These are phyloP conservation scores for Mycena vitilis DNA, from an alignment of 768 basidiomycete species.

Conservation along the genomic window DNA sequence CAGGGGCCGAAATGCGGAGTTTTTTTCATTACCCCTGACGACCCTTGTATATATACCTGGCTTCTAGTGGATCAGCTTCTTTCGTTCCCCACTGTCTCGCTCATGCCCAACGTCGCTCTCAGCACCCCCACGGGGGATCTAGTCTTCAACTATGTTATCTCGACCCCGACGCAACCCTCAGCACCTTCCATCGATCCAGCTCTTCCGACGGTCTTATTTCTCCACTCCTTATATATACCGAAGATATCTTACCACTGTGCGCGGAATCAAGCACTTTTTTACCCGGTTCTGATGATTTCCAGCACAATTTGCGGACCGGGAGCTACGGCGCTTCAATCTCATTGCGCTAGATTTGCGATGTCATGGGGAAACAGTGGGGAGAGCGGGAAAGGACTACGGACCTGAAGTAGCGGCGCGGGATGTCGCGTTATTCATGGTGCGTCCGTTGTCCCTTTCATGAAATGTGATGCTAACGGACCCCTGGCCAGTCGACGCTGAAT, in stretches of 20 bases:
- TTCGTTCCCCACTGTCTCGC: too few species aligned
- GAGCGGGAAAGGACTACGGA: background rate
- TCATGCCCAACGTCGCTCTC: slow-evolving; percentile 25
- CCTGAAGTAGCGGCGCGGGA: slow-evolving; percentile 31
- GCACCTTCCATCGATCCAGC: slow-evolving; percentile 22
- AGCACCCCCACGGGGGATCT: slow-evolving; percentile 25
- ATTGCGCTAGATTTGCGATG: slow-evolving; percentile 33
- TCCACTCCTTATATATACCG: slow-evolving; percentile 36
- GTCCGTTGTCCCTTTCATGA: background rate
- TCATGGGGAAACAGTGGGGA: slow-evolving; percentile 33
- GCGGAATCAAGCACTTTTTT: too few species aligned
- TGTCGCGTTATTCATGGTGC: slow-evolving; percentile 34
- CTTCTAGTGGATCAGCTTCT: too few species aligned
- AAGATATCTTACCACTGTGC: slow-evolving; percentile 32
- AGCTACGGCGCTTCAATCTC: slow-evolving; percentile 34
- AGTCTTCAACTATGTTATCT: slow-evolving; percentile 27
- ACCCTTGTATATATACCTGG: too few species aligned
- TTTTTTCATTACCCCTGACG: too few species aligned
- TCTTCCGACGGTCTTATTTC: slow-evolving; percentile 33
- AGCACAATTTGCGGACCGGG: slow-evolving; percentile 29
- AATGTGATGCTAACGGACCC: background rate
- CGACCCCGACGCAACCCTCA: slow-evolving; percentile 27
- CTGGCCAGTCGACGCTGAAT: slow-evolving; percentile 22
- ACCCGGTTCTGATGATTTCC: background rate
- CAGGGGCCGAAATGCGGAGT: too few species aligned